Conservation (phyloP, 371 early-diverging fungal genomes). For the Rhizopus stolonifer region DNA sequence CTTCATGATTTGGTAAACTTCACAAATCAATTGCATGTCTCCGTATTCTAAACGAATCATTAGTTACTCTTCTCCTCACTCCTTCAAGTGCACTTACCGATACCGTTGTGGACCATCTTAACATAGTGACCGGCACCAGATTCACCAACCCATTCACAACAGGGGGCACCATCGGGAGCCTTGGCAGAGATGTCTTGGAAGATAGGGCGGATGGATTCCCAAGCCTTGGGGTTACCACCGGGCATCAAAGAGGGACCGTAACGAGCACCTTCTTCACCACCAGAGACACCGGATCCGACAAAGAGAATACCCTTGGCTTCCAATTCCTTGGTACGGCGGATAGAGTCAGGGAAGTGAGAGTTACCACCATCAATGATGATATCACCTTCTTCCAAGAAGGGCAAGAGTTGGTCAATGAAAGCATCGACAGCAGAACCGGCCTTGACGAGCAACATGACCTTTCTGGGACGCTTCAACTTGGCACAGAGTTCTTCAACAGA, state of each 20-base stretch:
- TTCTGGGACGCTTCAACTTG: slow-evolving; percentile 93
- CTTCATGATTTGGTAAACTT: slow-evolving; percentile 94
- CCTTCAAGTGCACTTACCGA: slow-evolving; percentile 46
- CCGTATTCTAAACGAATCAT: slow-evolving; percentile 81
- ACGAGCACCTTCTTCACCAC: slow-evolving; percentile 99
- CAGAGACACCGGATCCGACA: slow-evolving; percentile 98
- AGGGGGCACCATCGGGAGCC: slow-evolving; percentile 85
- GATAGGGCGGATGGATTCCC: slow-evolving; percentile 91
- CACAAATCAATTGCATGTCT: slow-evolving; percentile 98
- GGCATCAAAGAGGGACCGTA: slow-evolving; percentile 99
- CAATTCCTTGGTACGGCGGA: slow-evolving; percentile 85
- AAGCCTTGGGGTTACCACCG: slow-evolving; percentile 93
- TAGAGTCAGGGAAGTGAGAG: slow-evolving; percentile 97
- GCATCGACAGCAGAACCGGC: slow-evolving; percentile 96
- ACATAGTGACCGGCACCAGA: slow-evolving; percentile 99
- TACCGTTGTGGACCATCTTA: slow-evolving; percentile 99
- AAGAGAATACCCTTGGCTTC: slow-evolving; percentile 90
- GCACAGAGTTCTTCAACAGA: slow-evolving; percentile 90
- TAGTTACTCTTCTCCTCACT: neutral
- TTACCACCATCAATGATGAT: slow-evolving; percentile 99
- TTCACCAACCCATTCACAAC: slow-evolving; percentile 99
- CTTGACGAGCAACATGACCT: slow-evolving; percentile 97
- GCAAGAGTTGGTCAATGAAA: slow-evolving; percentile 88
- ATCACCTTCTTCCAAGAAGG: slow-evolving; percentile 88
- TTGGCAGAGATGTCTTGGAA: slow-evolving; percentile 96